phyloP scores from a whole-genome alignment of 768 basidiomycete species.

The Leccinum subtestaceum region DNA sequence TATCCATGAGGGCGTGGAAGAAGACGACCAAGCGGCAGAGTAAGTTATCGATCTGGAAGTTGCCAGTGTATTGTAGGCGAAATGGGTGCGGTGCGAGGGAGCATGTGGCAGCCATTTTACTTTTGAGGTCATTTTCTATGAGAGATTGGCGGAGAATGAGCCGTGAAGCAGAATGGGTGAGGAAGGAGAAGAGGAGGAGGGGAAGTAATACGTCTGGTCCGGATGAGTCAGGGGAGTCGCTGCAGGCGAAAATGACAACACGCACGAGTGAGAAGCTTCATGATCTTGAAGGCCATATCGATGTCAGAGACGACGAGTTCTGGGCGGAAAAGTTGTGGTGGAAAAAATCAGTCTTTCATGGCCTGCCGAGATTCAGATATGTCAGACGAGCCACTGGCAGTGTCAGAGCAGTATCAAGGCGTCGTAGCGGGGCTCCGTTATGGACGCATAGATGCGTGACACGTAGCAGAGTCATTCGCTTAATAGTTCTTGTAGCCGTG shows the following conservation, averaged over 20 bases:
- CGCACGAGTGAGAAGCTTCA: constrained; percentile 1
- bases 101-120: constrained; percentile 35
- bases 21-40: constrained; percentile 47
- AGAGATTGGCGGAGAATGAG: constrained; percentile 16
- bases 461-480: too few relatives aligned
- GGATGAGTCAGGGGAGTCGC: background rate
- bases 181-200: constrained; percentile 18
- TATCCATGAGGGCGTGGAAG: constrained; percentile 38
- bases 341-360: constrained; percentile 7
- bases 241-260: background rate
- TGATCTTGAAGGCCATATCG: constrained; percentile 1
- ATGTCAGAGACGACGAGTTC: constrained; percentile 8
- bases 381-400: background rate
- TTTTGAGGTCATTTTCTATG: constrained; percentile 8
- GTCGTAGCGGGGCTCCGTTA: too few relatives aligned
- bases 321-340: constrained; percentile 5
- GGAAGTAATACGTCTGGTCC: constrained; percentile 17
- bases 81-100: constrained; percentile 26
- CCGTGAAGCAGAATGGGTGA: constrained; percentile 9
- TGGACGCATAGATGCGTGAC: too few relatives aligned
- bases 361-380: background rate
- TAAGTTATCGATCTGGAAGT: constrained; percentile 32
- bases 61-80: constrained; percentile 40
- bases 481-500: too few relatives aligned
- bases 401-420: too few relatives aligned